These are phyloP conservation scores for Sphenostylis stenocarpa DNA, from an alignment of 306 rosid genomes.

Conservation along the genomic window DNA sequence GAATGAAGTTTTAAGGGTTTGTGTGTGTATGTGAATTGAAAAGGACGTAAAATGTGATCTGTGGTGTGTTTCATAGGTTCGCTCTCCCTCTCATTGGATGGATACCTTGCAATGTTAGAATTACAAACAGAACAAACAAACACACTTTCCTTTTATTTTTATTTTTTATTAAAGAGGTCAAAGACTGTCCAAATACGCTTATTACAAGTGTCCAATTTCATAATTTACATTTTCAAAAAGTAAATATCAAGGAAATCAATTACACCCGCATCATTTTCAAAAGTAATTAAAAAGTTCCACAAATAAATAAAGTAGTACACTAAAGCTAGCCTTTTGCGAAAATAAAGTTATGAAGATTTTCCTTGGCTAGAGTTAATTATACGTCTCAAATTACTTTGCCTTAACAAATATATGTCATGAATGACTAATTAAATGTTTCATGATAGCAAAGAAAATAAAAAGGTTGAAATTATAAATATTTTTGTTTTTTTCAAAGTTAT, in stretches of 20 bases:
- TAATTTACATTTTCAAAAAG: background rate
- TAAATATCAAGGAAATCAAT: background rate
- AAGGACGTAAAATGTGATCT: background rate
- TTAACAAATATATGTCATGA: background rate
- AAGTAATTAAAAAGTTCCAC: background rate
- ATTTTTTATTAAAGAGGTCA: background rate
- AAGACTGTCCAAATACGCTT: background rate
- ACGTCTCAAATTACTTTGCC: background rate
- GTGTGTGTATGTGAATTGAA: background rate
- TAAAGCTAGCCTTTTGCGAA: background rate
- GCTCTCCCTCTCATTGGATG: background rate
- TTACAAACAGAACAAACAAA: background rate
- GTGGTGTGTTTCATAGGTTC: background rate
- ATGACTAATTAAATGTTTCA: background rate
- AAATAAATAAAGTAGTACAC: background rate
- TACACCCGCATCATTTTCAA: background rate
- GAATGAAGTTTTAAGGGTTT: background rate
- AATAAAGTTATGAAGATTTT: background rate
- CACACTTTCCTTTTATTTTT: background rate
- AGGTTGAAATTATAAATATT: background rate
- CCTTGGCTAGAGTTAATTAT: background rate
- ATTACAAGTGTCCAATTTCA: background rate
- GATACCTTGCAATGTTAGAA: slow-evolving; percentile 24
- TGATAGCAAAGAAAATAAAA: background rate
- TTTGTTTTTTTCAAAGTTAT: background rate